A percentile compares a stretch with the other conserved stretches of the same genome.
These are phyloP conservation scores for Gardenia jasminoides DNA, from an alignment of 257 asterid species.

Conservation along the genomic window DNA sequence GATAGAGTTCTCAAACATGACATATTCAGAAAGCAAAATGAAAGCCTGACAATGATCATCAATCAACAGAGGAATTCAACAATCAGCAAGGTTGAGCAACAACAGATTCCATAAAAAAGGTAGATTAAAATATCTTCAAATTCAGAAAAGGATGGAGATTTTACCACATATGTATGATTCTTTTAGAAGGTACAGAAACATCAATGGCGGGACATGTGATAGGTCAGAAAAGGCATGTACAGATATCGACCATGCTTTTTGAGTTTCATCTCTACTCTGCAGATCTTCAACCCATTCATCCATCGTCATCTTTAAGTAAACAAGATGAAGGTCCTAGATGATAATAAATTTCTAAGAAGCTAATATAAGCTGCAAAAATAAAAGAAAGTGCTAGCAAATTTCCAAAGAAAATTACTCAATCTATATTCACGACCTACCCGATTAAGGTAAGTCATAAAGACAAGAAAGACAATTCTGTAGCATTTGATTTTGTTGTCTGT, in stretches of 20 bases:
- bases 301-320: conserved; percentile 40
- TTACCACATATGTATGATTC: conserved; percentile 71
- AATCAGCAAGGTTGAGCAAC: neutral
- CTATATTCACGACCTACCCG: neutral
- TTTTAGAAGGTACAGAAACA: conserved; percentile 75
- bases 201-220: conserved; percentile 76
- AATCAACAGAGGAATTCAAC: neutral
- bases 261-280: conserved; percentile 24
- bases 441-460: no score
- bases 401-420: neutral
- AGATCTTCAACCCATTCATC: conserved; percentile 29
- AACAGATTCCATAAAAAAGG: neutral
- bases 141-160: conserved; percentile 14
- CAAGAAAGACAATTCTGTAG: neutral
- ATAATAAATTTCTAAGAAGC: conserved; percentile 8
- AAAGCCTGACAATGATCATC: neutral
- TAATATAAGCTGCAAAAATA: neutral
- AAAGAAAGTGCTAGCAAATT: neutral
- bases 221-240: conserved; percentile 75
- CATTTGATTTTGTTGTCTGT: neutral
- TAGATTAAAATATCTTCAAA: neutral
- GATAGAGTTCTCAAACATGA: no score
- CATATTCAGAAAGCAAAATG: no score
- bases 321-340: conserved; percentile 32
- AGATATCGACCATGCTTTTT: conserved; percentile 37